Base-by-base conservation (phyloP, 2,329 filamentous ascomycete genomes). In the Colletotrichum lupini region DNA sequence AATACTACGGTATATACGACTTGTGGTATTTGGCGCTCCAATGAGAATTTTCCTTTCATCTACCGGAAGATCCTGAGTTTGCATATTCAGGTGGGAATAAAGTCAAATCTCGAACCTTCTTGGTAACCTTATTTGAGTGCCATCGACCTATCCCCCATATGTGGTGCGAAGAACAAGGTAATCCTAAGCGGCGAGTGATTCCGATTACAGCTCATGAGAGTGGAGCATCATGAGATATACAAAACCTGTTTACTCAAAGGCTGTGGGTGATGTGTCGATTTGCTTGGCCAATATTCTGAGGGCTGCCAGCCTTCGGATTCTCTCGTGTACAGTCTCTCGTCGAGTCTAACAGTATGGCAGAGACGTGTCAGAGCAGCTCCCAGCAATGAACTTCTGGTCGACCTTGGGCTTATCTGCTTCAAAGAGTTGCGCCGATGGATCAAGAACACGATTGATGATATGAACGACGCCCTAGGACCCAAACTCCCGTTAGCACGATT, bases 301-400 rank as follows among this genome's bases (percentile, higher is more conserved):
- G 14, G 16, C 37, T 16, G 37, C 37, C 37, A 19, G 14, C 37
- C 37, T 9, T 49, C 19, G 19, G 3, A 22, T 11, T 22, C 42
- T 49, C 8, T 22, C 8, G 19, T 4, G 19, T 11, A n/a, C 42
- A 49, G 1, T 22, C 19, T 49, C 42, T 49, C 8, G 5, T 49
- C 3, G 42, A 49, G 42, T n/a, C 42, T 49, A 82, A 49, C 76
- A 79, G 24, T 78, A 80, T 14, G 77, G 76, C 42, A 80, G 58
- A 6, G 69, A 72, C 1, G 76, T 77, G 30, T 79, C 77, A 24
- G 77, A 79, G 60, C 76, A 80, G 66, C 79, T 79, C 6, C 77
- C 77, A 22, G 77, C 72, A 62, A 78, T 79, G 53, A 78, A 80
- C 12, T 62, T 73, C 30, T 79, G 78, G 3, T 60, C 71, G 5